Evolutionary conservation across 495 filamentous ascomycete species (phyloP), one percentile per base, ranked within the genome.

Genomic region (Annulohypoxylon moriforme): DNA sequence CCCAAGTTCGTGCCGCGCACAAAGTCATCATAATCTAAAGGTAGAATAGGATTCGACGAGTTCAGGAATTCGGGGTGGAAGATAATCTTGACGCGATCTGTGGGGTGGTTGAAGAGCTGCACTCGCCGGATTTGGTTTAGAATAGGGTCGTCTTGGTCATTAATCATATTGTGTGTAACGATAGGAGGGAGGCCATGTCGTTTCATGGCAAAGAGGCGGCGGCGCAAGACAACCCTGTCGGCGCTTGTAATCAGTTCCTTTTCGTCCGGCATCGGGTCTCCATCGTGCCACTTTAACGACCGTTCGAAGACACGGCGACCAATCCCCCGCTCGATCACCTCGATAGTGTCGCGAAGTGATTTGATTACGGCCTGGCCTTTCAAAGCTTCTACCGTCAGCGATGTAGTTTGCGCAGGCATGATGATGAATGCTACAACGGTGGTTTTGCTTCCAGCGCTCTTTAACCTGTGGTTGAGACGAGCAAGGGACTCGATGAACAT

Each of bases 381-480:
- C 60, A 99, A 85, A 6, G 96, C 92, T 81, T 99, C 96, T 13
- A 99, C 96, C 0, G 96, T 97, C 58, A 99, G 83, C 0, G 96
- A 98, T 7, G 93, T 90, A n/a, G 96, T 98, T 80, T 98, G 94
- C 2, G 96, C 96, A 4, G 96, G 96, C 94, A 98, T 97, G 78
- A 99, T 98, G 76, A 99, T 92, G 77, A 99, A 99, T 14, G 96
- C 94, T n/a, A 99, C 96, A 20, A 99, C 92, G 0, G 96, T 99
- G 75, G 88, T 97, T 81, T 94, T 96, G 68, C 94, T 97, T 16
- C 92, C 92, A 24, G 88, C 81, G 60, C 81, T 79, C 85, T 98
- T 99, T 62, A 99, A 87, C 34, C 91, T 88, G 83, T 98, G 94
- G 81, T 99, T 98, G 72, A 99, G 84, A 34, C 96, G 91, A 20